Conservation (phyloP, 768 basidiomycete species). For the Infundibulicybe gibba region DNA sequence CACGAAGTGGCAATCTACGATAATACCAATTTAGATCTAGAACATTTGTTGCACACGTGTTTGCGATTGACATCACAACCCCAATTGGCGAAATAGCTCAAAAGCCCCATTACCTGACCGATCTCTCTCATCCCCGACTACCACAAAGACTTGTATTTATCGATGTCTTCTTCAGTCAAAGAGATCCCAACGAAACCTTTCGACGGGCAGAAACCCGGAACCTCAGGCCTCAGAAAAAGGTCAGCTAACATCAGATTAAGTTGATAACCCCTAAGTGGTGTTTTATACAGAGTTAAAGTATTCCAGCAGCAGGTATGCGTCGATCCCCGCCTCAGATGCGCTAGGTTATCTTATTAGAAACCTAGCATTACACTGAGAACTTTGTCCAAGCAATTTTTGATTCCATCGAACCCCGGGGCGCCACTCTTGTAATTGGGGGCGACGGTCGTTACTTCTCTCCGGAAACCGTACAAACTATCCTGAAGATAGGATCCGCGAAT, state of each 20-base stretch:
- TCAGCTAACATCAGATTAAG: slow-evolving; percentile 21
- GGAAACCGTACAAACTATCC: slow-evolving; percentile 86
- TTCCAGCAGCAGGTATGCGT: slow-evolving; percentile 88
- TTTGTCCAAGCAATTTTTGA: slow-evolving; percentile 93
- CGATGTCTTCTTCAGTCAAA: slow-evolving; percentile 51
- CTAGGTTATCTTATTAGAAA: slow-evolving; percentile 7
- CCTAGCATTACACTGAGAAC: slow-evolving; percentile 97
- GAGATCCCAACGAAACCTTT: slow-evolving; percentile 81
- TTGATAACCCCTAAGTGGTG: slow-evolving; percentile 2
- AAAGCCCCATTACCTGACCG: not conserved
- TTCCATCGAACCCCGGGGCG: slow-evolving; percentile 76
- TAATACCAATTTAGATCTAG: no score
- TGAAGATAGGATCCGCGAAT: slow-evolving; percentile 93
- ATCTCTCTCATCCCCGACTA: not conserved
- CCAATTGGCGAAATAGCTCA: no score
- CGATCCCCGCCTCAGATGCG: slow-evolving; percentile 9
- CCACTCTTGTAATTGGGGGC: slow-evolving; percentile 92
- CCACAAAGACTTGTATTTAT: slow-evolving; percentile 5
- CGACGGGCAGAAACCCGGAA: slow-evolving; percentile 96
- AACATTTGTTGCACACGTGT: no score
- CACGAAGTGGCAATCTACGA: no score
- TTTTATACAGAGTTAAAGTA: slow-evolving; percentile 77
- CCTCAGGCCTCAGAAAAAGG: slow-evolving; percentile 97
- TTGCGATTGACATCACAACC: no score
- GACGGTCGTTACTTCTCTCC: slow-evolving; percentile 93